phyloP scores from a whole-genome alignment of 2,329 filamentous ascomycete genomes.

The Calonectria naviculata region DNA sequence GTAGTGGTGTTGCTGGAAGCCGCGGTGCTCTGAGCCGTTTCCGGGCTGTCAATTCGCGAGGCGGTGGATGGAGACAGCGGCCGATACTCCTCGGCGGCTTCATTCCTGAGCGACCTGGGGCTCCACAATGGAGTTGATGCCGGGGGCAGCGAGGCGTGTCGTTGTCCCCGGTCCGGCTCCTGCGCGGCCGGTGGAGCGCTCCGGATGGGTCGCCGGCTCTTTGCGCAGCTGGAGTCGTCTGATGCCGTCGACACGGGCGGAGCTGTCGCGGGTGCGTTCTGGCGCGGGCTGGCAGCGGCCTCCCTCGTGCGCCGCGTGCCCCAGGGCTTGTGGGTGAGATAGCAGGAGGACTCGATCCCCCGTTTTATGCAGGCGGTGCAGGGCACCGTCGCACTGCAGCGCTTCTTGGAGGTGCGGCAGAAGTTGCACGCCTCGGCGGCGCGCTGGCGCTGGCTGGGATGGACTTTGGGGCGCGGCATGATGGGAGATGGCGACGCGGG shows the following conservation, averaged over 20 bases:
- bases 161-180: neutral
- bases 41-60: constrained; percentile 39
- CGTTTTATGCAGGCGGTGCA: constrained; percentile 59
- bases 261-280: constrained; percentile 1
- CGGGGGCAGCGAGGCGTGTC: constrained; percentile 9
- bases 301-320: constrained; percentile 30
- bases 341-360: constrained; percentile 52
- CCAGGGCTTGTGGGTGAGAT: constrained; percentile 47
- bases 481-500: neutral
- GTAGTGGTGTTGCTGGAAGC: neutral
- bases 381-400: constrained; percentile 60
- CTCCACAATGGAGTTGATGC: constrained; percentile 4
- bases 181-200: neutral
- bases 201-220: constrained; percentile 3
- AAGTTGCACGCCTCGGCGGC: constrained; percentile 59
- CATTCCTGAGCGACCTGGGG: constrained; percentile 12
- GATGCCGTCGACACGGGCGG: neutral
- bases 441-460: constrained; percentile 59
- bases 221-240: neutral
- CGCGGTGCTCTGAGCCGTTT: constrained; percentile 17
- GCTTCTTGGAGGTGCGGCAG: constrained; percentile 62
- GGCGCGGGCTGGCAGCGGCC: neutral
- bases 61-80: constrained; percentile 45
- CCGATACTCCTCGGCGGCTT: constrained; percentile 30
- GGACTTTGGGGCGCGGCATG: constrained; percentile 65